Base-by-base conservation (phyloP, 1,284 basidiomycete genomes). In the Limonomyces culmigenus region DNA sequence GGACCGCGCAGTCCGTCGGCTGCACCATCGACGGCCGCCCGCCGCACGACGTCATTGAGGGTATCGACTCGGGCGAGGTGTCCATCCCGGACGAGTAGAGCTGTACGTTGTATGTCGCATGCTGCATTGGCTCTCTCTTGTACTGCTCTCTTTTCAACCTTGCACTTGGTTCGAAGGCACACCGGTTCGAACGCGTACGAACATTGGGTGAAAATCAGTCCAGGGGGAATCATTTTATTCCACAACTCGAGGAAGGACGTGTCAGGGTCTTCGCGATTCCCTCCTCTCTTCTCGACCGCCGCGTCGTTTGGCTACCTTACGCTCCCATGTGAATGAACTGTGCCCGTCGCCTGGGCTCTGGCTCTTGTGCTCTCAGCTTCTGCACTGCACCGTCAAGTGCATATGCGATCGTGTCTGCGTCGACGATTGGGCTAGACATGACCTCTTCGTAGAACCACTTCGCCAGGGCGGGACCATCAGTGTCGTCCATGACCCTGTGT, bases 11-110 rank as follows among this genome's bases (percentile, higher is more conserved):
- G 67, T 78, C 74, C 44, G 70, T 98, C 50, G 93, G 95, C 37
- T 97, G 92, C 77, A 96, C 91, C 38, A 73, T 99, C 42, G 89
- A 98, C 55, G 92, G 93, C 50, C 70, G 77, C 58, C 81, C 85
- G 38, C 75, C 95, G 42, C 93, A 97, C 63, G 89, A 95, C 55
- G 56, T 98, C 56, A 97, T 98, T 46, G 93, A 96, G 51, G 85
- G 69, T 43, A 98, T 99, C 58, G 79, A 93, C 67, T 78, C 79
- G 49, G 95, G 92, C 43, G 89, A 95, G 63, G 70, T 95, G 48
- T 91, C 92, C 63, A 75, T 92, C 45, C 89, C 91, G 44, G 84
- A 87, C 47, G 88, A 92, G 76, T 95, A 87, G n/a, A 64, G 23
- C 23, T 27, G 23, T 27, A 8, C 8, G 8, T 27, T 27, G 23